Conservation (phyloP, 1,284 basidiomycete species). For the Boletus mariae region DNA sequence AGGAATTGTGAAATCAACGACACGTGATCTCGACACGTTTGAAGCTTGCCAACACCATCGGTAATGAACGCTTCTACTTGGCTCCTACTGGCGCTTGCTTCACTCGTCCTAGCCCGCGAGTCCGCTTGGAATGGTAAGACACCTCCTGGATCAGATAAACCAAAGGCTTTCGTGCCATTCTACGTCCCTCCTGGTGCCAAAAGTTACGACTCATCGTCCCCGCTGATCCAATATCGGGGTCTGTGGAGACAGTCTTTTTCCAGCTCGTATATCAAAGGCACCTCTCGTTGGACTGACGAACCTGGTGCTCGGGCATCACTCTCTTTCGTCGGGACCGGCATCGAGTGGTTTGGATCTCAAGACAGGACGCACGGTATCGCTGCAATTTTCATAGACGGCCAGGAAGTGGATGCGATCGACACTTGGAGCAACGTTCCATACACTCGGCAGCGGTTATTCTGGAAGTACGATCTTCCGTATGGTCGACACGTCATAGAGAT, state of each 20-base stretch:
- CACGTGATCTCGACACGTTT: slow-evolving; percentile 25
- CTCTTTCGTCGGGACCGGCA: slow-evolving; percentile 63
- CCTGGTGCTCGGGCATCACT: slow-evolving; percentile 52
- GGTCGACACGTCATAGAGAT: slow-evolving; percentile 62
- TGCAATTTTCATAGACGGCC: slow-evolving; percentile 57
- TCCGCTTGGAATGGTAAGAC: slow-evolving; percentile 67
- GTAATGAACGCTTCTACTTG: slow-evolving; percentile 14
- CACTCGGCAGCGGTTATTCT: slow-evolving; percentile 64
- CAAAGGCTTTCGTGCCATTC: slow-evolving; percentile 55
- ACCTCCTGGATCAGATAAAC: slow-evolving; percentile 46
- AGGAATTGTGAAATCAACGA: slow-evolving; percentile 15
- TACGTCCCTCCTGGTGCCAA: slow-evolving; percentile 70
- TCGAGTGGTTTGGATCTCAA: slow-evolving; percentile 72
- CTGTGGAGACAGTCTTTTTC: slow-evolving; percentile 56
- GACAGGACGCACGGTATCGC: slow-evolving; percentile 53
- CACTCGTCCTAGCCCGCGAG: slow-evolving; percentile 25
- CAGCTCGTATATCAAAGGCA: slow-evolving; percentile 46
- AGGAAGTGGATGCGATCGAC: slow-evolving; percentile 43
- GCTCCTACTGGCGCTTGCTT: slow-evolving; percentile 10
- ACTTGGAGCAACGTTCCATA: slow-evolving; percentile 39
- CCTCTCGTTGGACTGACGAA: slow-evolving; percentile 47
- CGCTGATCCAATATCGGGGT: slow-evolving; percentile 57
- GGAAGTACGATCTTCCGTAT: slow-evolving; percentile 49
- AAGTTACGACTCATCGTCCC: slow-evolving; percentile 64
- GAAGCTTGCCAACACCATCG: no score